Evolutionary conservation across 805 yeast genomes (phyloP).

Genomic region (Kodamaea kakaduensis): DNA sequence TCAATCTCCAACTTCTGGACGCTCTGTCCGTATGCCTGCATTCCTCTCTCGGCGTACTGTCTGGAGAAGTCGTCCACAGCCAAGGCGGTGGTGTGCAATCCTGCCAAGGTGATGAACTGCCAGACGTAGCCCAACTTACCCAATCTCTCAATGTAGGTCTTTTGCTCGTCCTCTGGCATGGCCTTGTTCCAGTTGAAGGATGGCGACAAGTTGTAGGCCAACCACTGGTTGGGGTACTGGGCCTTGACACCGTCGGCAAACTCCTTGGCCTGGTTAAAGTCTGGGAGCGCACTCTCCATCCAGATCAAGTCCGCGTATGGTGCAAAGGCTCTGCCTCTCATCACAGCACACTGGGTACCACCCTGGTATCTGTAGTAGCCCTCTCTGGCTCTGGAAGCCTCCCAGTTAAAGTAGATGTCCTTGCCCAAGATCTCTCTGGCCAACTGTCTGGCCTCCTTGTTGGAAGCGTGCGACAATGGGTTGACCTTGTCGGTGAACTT

Average conservation of each 20-base stretch:
- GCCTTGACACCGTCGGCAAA: conserved; percentile 88
- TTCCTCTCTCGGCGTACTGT: conserved; percentile 75
- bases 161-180: conserved; percentile 82
- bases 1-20: conserved; percentile 88
- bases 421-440: conserved; percentile 75
- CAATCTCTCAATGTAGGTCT: conserved; percentile 82
- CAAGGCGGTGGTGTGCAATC: conserved; percentile 92
- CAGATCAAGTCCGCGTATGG: conserved; percentile 94
- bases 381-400: conserved; percentile 89
- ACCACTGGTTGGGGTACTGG: conserved; percentile 85
- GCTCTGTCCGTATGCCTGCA: conserved; percentile 90
- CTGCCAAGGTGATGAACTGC: conserved; percentile 97
- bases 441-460: conserved; percentile 72
- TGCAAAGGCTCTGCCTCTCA: conserved; percentile 92
- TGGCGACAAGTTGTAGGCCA: conserved; percentile 94
- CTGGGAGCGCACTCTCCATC: conserved; percentile 98
- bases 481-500: conserved; percentile 65
- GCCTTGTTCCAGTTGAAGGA: conserved; percentile 98
- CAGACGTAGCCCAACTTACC: conserved; percentile 90
- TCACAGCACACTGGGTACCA: conserved; percentile 95
- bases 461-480: conserved; percentile 72
- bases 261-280: conserved; percentile 87
- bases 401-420: conserved; percentile 92
- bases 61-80: conserved; percentile 83
- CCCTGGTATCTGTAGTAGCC: conserved; percentile 96